Conservation (phyloP, 495 filamentous ascomycete genomes). For the Penicillium riverlandense region DNA sequence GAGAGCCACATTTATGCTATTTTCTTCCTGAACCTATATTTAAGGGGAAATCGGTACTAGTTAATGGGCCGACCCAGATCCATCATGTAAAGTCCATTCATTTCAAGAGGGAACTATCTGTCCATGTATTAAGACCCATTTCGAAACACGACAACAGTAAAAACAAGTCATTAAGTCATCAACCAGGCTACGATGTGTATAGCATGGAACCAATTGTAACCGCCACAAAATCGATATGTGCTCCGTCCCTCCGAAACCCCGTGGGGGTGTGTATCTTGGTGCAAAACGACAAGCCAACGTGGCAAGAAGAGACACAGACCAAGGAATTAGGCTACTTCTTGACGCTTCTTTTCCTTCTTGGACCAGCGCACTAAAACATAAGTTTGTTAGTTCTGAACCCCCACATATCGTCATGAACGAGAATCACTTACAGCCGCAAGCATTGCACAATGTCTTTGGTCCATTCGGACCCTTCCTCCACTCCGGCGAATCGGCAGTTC, state of each 20-base stretch:
- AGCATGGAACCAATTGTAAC: too few relatives aligned
- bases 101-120: too few relatives aligned
- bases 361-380: constrained; percentile 55
- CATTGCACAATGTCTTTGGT: constrained; percentile 95
- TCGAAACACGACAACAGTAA: neutral
- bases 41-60: too few relatives aligned
- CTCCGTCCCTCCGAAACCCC: too few relatives aligned
- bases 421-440: constrained; percentile 67
- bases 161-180: constrained; percentile 10
- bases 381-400: neutral
- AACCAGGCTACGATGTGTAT: neutral
- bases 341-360: constrained; percentile 68
- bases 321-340: constrained; percentile 15
- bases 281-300: neutral
- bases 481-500: constrained; percentile 88
- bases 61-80: too few relatives aligned
- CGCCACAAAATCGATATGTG: too few relatives aligned
- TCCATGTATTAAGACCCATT: too few relatives aligned
- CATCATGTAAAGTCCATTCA: too few relatives aligned
- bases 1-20: too few relatives aligned
- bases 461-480: constrained; percentile 94
- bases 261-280: too few relatives aligned
- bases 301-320: neutral
- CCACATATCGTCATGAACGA: neutral
- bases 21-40: too few relatives aligned